Base-by-base conservation (phyloP, 2,329 filamentous ascomycete species). In the Mycogone perniciosa region DNA sequence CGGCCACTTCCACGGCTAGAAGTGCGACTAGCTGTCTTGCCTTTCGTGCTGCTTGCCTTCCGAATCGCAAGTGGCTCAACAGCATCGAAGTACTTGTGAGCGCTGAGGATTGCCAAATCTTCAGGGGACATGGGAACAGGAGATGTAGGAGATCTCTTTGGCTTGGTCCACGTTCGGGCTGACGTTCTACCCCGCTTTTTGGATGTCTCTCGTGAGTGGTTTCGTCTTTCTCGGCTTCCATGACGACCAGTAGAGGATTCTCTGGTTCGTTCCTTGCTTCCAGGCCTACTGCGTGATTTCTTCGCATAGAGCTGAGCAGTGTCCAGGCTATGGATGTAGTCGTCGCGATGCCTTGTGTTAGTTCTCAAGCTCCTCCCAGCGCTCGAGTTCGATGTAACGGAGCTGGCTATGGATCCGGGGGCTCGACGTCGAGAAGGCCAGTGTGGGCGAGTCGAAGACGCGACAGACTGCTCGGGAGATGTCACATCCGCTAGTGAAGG, bases 41-140 rank as follows among this genome's bases (percentile, higher is more conserved):
- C 51, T 37, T 60, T 58, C 50, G 63, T 59, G 33, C 57, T 64
- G 52, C 63, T 66, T 6, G 69, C 62, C 60, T 77, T 79, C 29
- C 71, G 70, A 33, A 73, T 69, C 0, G 74, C 76, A 39, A 60
- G 58, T 4, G 76, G 73, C 20, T 77, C 76, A 13, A 59, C 64
- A 2, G 57, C 55, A 2, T 64, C 62, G 6, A 46, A 63, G 56
- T 61, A 60, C 30, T 62, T 70, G 1, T 75, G 72, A 1, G 73
- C 79, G 55, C 77, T 79, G 45, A 86, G 67, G 58, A 80, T 84
- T 62, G 82, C 81, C 53, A 88, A 65, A 60, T 96, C 90, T 60
- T 96, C 89, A 0, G 90, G 90, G 3, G 91, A 95, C 91, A 96
- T 96, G 3, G 91, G 89, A 2, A 96, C 79, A 0, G 92, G 92